These are phyloP conservation scores for Penicillium desertorum DNA, from an alignment of 495 filamentous ascomycete genomes.

Conservation along the genomic window DNA sequence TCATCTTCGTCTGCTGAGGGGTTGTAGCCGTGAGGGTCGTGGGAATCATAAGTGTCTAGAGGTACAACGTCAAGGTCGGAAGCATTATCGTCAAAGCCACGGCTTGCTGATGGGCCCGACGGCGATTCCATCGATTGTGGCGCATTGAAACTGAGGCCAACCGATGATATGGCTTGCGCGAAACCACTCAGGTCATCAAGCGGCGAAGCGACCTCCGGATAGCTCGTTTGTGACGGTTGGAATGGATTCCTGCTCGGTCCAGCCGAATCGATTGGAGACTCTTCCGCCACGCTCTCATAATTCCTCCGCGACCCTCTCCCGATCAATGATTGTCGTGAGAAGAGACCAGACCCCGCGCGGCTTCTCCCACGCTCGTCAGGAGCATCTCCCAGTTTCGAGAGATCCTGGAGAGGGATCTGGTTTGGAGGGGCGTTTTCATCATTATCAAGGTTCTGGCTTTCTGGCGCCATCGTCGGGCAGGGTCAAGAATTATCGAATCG, in stretches of 20 bases:
- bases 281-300: constrained; percentile 55
- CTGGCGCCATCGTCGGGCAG: constrained; percentile 60
- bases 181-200: constrained; percentile 54
- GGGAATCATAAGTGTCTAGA: constrained; percentile 26
- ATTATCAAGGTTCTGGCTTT: constrained; percentile 51
- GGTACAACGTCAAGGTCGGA: constrained; percentile 38
- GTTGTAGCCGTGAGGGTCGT: constrained; percentile 49
- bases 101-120: constrained; percentile 18
- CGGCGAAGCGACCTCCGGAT: constrained; percentile 42
- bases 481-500: constrained; percentile 39
- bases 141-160: constrained; percentile 56
- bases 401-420: constrained; percentile 82
- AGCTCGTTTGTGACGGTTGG: constrained; percentile 26
- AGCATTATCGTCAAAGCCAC: constrained; percentile 26
- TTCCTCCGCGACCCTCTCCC: constrained; percentile 35
- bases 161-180: constrained; percentile 59
- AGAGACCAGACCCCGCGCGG: constrained; percentile 34
- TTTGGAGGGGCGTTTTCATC: constrained; percentile 48
- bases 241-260: constrained; percentile 25
- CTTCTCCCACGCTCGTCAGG: constrained; percentile 32
- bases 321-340: constrained; percentile 41
- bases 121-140: constrained; percentile 28
- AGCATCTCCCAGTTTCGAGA: constrained; percentile 55
- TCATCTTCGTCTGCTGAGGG: constrained; percentile 59
- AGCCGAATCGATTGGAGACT: constrained; percentile 46